These are phyloP conservation scores for Epichloe aotearoae DNA, from an alignment of 2,329 filamentous ascomycete species.

Conservation along the genomic window DNA sequence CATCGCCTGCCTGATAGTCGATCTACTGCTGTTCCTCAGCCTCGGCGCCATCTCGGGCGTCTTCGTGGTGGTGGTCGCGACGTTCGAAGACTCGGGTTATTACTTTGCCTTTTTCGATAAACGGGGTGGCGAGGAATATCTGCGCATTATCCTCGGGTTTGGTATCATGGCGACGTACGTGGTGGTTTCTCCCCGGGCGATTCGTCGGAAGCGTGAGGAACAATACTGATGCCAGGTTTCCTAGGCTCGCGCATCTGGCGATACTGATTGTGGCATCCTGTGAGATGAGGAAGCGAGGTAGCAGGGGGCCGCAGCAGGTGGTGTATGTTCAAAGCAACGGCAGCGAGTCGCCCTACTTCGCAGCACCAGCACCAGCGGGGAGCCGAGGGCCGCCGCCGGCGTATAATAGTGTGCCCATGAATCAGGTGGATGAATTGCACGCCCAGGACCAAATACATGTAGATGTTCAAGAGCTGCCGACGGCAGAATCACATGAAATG, in stretches of 20 bases:
- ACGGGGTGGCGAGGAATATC: not conserved
- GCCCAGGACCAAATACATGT: not conserved
- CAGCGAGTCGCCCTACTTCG: not conserved
- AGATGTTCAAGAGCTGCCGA: not conserved
- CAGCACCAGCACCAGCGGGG: too few relatives aligned
- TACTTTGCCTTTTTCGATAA: not conserved
- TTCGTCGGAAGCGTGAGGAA: too few relatives aligned
- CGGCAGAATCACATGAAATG: not conserved
- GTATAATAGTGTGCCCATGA: not conserved
- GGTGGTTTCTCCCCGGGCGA: not conserved
- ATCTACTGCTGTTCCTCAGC: not conserved
- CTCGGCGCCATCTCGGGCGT: not conserved
- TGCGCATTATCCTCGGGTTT: not conserved
- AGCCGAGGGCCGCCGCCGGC: not conserved
- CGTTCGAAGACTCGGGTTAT: not conserved
- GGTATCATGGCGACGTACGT: not conserved
- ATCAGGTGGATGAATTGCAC: not conserved
- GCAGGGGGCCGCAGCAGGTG: not conserved
- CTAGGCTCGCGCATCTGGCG: not conserved
- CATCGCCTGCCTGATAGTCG: not conserved
- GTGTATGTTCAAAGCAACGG: not conserved
- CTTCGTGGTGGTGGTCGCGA: not conserved
- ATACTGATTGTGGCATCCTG: not conserved
- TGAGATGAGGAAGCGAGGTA: not conserved
- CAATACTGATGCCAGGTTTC: too few relatives aligned